Evolutionary conservation across 495 filamentous ascomycete species (phyloP), one percentile per base, ranked within the genome.

Genomic region (Aspergillus hancockii): DNA sequence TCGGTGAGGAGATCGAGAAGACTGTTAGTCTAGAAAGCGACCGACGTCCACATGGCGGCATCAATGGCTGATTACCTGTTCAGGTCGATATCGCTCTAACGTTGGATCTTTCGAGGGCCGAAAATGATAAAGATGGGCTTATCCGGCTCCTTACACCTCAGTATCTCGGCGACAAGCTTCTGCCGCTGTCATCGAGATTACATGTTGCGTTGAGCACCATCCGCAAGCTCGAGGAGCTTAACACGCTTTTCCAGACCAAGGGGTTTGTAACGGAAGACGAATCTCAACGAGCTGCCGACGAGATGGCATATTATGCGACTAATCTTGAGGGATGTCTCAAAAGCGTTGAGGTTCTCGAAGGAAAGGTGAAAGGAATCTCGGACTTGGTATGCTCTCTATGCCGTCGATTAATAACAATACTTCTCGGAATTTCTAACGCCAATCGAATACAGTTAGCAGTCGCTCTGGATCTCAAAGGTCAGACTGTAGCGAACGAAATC

Each of bases 381-480:
- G 45, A 64, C 38, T 47, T 69, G 30, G 63, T 66, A 56, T 19
- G 50, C 32, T 4, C 14, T 8, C 61, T 28, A 21, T 49, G 64
- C 16, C 68, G 67, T 56, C 59, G 64, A 46, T 22, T 60, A 7
- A 69, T 25, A 23, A 43, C 12, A 36, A n/a, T 21, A n/a, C 13
- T 41, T 23, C 10, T 14, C 21, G 3, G 31, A 40, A 47, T 58
- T 64, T 53, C 30, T 60, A 18, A 47, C 12, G 6, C 3, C 32
- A 3, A 40, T 47, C 23, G 30, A 55, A 70, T 67, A 12, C 67
- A 68, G 53, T 28, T 65, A 22, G 57, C 63, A 1, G 59, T 63
- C 6, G 64, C 75, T 32, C 53, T 66, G 6, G 65, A 73, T 41
- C 60, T 75, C 4, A 76, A 71, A n/a, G 71, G 60, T 31, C 59